These are phyloP conservation scores for Lasiosphaeriaceae sp. DNA, from an alignment of 495 filamentous ascomycete species.

Conservation along the genomic window DNA sequence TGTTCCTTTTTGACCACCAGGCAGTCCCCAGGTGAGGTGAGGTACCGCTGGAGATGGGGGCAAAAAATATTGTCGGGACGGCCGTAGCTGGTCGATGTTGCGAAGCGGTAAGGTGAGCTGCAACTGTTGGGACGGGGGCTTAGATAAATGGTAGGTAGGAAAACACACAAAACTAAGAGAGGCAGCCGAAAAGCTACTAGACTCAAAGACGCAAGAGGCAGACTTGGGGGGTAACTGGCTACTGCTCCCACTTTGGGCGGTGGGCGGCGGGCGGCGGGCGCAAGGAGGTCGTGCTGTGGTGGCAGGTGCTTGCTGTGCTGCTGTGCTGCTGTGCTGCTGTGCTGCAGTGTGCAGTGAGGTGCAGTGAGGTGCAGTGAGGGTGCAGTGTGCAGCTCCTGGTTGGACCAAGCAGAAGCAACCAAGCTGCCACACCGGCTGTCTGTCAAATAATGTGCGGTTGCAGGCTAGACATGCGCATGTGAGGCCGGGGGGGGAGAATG, in stretches of 20 bases:
- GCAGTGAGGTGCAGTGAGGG: neutral
- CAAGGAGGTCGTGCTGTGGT: no score
- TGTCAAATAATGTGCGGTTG: conserved; percentile 10
- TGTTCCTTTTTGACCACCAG: neutral
- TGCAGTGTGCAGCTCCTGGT: neutral
- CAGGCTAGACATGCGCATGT: neutral
- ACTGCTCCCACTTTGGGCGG: no score
- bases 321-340: neutral
- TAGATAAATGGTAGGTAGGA: neutral
- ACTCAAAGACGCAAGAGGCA: neutral
- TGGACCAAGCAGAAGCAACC: neutral
- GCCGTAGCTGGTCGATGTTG: neutral
- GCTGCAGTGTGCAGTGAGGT: neutral
- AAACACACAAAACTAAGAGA: neutral
- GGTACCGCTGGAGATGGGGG: neutral
- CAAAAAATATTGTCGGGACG: neutral
- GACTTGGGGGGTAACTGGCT: no score
- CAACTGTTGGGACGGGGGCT: no score
- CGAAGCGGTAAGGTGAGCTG: no score
- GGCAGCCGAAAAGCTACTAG: neutral
- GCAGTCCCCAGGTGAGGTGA: neutral
- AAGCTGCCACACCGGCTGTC: conserved; percentile 10
- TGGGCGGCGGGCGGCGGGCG: no score
- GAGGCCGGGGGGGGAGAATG: neutral
- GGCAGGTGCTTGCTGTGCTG: neutral